These are phyloP conservation scores for Geranium incanum DNA, from an alignment of 441 rosid species.

Conservation along the genomic window DNA sequence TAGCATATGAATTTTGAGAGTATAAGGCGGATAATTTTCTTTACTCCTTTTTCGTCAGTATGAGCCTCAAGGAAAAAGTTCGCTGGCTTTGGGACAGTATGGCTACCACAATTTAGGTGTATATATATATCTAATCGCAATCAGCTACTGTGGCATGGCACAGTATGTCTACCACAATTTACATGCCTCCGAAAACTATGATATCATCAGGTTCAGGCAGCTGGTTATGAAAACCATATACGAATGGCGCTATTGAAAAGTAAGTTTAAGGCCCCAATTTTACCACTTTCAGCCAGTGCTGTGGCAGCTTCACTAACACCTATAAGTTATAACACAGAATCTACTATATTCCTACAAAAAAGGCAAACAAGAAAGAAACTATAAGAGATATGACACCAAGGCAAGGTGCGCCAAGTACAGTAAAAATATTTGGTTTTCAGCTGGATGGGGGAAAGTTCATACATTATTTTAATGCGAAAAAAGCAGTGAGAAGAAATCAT, in stretches of 20 bases:
- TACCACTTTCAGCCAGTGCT: conserved; percentile 84
- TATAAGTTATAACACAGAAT: conserved; percentile 48
- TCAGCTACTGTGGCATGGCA: background rate
- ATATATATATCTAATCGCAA: conserved; percentile 2
- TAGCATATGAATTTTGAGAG: conserved; percentile 88
- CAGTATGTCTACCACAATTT: no score
- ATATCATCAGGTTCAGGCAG: no score
- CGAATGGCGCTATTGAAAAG: conserved; percentile 89
- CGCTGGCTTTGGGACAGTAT: conserved; percentile 72
- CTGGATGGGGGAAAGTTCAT: background rate
- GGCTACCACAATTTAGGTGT: no score
- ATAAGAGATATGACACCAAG: background rate
- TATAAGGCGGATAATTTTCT: conserved; percentile 87
- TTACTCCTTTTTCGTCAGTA: conserved; percentile 79
- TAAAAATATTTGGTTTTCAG: background rate
- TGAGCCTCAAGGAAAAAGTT: conserved; percentile 66
- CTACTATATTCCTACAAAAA: conserved; percentile 66
- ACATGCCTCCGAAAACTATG: no score
- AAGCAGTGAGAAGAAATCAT: background rate
- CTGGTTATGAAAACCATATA: conserved; percentile 26
- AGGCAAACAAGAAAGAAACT: background rate
- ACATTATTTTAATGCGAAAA: background rate
- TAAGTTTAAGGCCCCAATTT: conserved; percentile 86
- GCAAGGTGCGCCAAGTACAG: background rate
- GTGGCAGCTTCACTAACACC: conserved; percentile 58